Base-by-base conservation (phyloP, 2,329 filamentous ascomycete genomes). In the Epichloe hybrida region DNA sequence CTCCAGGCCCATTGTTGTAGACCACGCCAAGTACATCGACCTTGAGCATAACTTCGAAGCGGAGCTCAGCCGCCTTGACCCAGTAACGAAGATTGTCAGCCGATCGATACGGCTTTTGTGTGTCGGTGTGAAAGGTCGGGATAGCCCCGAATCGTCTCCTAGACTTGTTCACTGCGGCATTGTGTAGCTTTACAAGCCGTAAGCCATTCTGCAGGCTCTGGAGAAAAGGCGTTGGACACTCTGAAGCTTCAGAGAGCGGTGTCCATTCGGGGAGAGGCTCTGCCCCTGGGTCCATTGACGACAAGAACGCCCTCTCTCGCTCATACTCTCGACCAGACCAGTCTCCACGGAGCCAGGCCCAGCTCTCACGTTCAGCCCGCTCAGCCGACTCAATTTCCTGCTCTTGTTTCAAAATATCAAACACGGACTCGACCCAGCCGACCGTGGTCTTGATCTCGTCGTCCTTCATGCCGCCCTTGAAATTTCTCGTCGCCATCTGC, bases 61-160 rank as follows among this genome's bases (percentile, higher is more conserved):
- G 81, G 52, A 97, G 74, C 69, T 98, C 90, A 7, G 90, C 89
- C 1, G 91, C 93, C 71, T 98, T 98, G 68, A 86, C 79, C 91
- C 93, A 98, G 72, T 86, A 98, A 40, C 89, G 81, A 54, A 98
- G 75, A 65, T 98, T 98, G 59, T 98, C 93, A 3, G 90, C 88
- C 55, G 84, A 84, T 46, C 93, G 84, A 66, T 98, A 98, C 0
- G 93, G 93, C 69, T 97, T 97, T 53, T 81, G 83, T 9, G 93
- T 91, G 66, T 98, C 89, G n/a, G 82, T 83, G 65, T 97, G 93
- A 66, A 85, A 96, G 9, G 79, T 78, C 52, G 88, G 88, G 62
- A 98, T 96, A 55, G 87, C 80, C 49, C 90, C 89, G 64, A 97
- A 97, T 7, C 86, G 86, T 34, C 88, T 79, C 62, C 84, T 83